Percentiles rank a stretch among this genome's conserved stretches.
These are phyloP conservation scores for Asclepias syriaca DNA, from an alignment of 257 asterid genomes.

Conservation along the genomic window DNA sequence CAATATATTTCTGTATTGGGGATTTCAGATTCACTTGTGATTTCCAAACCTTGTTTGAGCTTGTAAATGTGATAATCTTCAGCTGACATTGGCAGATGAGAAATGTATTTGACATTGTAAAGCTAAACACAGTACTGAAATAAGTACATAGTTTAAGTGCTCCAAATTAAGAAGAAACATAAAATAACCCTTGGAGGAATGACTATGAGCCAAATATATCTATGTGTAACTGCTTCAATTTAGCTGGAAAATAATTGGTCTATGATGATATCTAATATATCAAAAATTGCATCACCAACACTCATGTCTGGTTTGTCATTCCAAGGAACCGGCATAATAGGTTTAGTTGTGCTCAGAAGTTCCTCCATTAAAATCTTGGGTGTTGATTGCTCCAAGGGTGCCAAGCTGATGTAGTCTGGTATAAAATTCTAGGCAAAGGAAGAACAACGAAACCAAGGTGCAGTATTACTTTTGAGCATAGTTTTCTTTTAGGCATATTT, in stretches of 20 bases:
- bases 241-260: neutral
- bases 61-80: neutral
- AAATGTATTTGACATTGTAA: neutral
- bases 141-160: neutral
- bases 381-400: slow-evolving; percentile 44
- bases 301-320: slow-evolving; percentile 48
- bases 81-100: neutral
- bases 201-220: neutral
- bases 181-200: neutral
- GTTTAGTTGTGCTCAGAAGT: slow-evolving; percentile 60
- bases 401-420: slow-evolving; percentile 32
- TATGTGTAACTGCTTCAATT: neutral
- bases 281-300: slow-evolving; percentile 29
- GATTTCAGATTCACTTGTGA: neutral
- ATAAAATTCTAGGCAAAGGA: slow-evolving; percentile 33
- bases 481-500: neutral
- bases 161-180: neutral
- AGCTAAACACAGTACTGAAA: neutral
- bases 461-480: neutral
- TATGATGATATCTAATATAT: slow-evolving; percentile 15
- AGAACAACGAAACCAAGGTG: neutral
- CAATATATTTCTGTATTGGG: neutral
- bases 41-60: neutral
- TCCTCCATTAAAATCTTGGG: slow-evolving; percentile 39
- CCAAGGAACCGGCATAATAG: slow-evolving; percentile 51